Percentiles rank a stretch among this genome's conserved stretches.
These are phyloP conservation scores for Nepenthes gracilis DNA, from an alignment of 148 eudicot genomes.

Conservation along the genomic window DNA sequence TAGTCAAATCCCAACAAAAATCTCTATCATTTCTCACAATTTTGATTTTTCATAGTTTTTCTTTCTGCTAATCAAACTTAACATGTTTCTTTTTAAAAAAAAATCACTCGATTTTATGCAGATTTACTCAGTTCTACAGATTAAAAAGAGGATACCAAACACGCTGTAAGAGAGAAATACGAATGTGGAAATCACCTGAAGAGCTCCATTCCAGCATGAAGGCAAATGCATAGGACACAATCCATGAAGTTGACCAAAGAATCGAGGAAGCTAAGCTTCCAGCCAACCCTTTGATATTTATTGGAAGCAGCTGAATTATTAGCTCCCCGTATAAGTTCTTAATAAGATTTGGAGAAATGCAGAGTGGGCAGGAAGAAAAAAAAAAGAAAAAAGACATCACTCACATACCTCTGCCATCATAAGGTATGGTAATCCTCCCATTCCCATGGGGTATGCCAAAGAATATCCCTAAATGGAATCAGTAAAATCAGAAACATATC, in stretches of 20 bases:
- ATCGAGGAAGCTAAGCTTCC: slow-evolving; percentile 26
- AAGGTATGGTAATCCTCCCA: slow-evolving; percentile 26
- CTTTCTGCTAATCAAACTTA: too few relatives aligned
- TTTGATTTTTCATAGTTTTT: too few relatives aligned
- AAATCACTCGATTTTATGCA: neutral
- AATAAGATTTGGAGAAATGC: neutral
- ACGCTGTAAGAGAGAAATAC: neutral
- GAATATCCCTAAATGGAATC: slow-evolving; percentile 9
- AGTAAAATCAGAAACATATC: neutral
- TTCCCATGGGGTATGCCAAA: slow-evolving; percentile 21
- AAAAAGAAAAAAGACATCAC: neutral
- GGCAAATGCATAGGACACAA: slow-evolving; percentile 24
- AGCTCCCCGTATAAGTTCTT: neutral
- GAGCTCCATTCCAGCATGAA: slow-evolving; percentile 38
- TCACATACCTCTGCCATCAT: slow-evolving; percentile 28
- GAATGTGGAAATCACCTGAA: slow-evolving; percentile 15
- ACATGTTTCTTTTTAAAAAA: neutral
- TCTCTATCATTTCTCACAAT: neutral
- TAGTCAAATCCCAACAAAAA: too few relatives aligned
- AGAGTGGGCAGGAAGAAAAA: neutral
- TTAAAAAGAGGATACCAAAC: neutral
- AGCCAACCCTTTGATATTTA: slow-evolving; percentile 28
- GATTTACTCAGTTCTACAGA: neutral
- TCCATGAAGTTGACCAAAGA: slow-evolving; percentile 14
- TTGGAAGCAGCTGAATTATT: slow-evolving; percentile 22